These are phyloP conservation scores for Paraphaeosphaeria sporulosa DNA, from an alignment of 2,329 filamentous ascomycete genomes.

Conservation along the genomic window DNA sequence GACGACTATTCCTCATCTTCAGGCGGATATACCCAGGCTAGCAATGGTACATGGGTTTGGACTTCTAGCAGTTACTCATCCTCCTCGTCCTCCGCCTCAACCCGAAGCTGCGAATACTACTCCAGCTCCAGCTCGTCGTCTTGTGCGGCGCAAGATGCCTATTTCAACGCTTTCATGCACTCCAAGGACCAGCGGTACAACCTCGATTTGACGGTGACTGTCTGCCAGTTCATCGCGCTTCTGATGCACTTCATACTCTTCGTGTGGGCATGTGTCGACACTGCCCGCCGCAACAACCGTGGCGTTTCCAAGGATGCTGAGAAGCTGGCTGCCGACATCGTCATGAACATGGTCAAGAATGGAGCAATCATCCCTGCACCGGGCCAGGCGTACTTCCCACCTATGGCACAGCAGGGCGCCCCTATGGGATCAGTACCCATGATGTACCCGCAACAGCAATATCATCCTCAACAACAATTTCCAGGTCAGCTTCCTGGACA, in stretches of 20 bases:
- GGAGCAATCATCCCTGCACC: constrained; percentile 39
- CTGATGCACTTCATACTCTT: constrained; percentile 46
- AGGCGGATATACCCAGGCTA: constrained; percentile 32
- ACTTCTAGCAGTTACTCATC: constrained; percentile 14
- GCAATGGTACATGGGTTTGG: constrained; percentile 45
- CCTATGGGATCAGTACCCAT: background rate
- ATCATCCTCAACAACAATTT: constrained; percentile 17
- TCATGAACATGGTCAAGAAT: constrained; percentile 43
- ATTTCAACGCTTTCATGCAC: constrained; percentile 39
- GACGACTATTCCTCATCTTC: constrained; percentile 14
- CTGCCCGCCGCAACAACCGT: constrained; percentile 31
- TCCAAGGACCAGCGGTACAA: constrained; percentile 29
- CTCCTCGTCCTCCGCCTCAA: constrained; percentile 18
- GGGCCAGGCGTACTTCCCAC: constrained; percentile 25
- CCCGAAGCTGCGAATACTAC: background rate
- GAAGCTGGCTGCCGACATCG: constrained; percentile 41
- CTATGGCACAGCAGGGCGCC: constrained; percentile 17
- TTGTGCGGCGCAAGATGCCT: constrained; percentile 42
- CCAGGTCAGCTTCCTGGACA: constrained; percentile 4
- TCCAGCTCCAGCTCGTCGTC: constrained; percentile 20
- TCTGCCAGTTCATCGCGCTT: constrained; percentile 41
- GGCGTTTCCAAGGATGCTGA: constrained; percentile 40
- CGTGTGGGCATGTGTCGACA: constrained; percentile 50
- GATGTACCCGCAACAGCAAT: constrained; percentile 13
- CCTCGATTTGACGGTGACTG: constrained; percentile 32